Evolutionary conservation across 2,329 filamentous ascomycete genomes (phyloP), one percentile per base, ranked within the genome.

Genomic region (Arthroderma sp.): DNA sequence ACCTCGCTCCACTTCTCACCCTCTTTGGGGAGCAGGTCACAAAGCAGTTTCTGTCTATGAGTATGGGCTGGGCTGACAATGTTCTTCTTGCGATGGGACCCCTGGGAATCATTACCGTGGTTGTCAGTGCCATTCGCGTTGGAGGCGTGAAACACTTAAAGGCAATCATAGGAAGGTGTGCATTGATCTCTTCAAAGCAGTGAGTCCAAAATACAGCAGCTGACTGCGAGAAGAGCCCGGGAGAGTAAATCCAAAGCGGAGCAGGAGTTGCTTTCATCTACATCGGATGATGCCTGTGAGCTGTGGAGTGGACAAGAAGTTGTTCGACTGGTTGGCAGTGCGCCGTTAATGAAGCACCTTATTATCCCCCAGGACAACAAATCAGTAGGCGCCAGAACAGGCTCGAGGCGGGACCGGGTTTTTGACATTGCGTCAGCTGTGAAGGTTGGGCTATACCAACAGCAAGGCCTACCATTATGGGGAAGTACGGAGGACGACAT

Each of bases 31-130:
- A 72, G 36, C 57, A 62, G 15, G 61, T 70, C 3, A 66, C 68
- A 0, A 71, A 66, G 52, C 69, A 73, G 50, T 73, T 69, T 43
- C 59, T 73, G 27, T 70, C 66, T 39, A 61, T 70, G 31, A 63
- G 64, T 0, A 57, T 65, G 2, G 61, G 56, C 2, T 55, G 60
- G 38, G 52, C 64, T 0, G 71, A 73, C 36, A 63, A 65, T 33
- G 53, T 73, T 1, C 63, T 70, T 3, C 61, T 74, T n/a, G 64
- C 70, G 0, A 58, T 72, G 40, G 68, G 61, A 0, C 71, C 70
- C 0, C 45, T 73, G 1, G 67, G 69, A 0, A 65, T 72, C 3
- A 48, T 72, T 8, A 72, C 69, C 0, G 59, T 59, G 0, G 56
- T 71, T 0, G 64, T 71, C 0, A 61, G 62, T 0, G 63, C 67